Percentiles rank a stretch among this genome's conserved stretches.
Evolutionary conservation across 225 moss, liverwort and hornwort species (phyloP).

Genomic region (Ulota crispa): DNA sequence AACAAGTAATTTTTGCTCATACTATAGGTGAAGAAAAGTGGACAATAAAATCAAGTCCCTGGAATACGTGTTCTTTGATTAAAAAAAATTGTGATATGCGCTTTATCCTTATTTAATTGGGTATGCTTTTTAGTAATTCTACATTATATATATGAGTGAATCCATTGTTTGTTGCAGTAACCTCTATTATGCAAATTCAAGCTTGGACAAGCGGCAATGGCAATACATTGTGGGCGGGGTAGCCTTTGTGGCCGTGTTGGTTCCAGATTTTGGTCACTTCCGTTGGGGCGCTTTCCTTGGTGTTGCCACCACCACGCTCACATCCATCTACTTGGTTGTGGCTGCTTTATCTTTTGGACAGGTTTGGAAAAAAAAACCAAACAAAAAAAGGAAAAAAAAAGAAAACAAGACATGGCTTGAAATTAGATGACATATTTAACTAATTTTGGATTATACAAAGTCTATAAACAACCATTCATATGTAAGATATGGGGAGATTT

Average conservation of each 20-base stretch:
- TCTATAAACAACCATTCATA: too few relatives aligned
- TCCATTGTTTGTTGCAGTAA: conserved; percentile 32
- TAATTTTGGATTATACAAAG: too few relatives aligned
- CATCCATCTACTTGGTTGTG: conserved; percentile 40
- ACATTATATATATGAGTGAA: background rate
- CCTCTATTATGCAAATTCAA: conserved; percentile 55
- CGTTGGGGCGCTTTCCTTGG: conserved; percentile 45
- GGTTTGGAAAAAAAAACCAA: conserved; percentile 14
- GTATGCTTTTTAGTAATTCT: too few relatives aligned
- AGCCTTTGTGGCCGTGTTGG: conserved; percentile 39
- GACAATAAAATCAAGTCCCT: too few relatives aligned
- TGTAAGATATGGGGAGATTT: too few relatives aligned
- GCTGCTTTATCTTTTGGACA: conserved; percentile 42
- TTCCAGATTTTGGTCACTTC: conserved; percentile 45
- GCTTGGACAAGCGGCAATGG: conserved; percentile 52
- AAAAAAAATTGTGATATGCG: too few relatives aligned
- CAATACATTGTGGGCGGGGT: conserved; percentile 43
- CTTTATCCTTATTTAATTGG: too few relatives aligned
- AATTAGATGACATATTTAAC: background rate
- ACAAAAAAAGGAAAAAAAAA: background rate
- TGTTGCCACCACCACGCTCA: conserved; percentile 39
- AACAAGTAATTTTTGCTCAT: too few relatives aligned
- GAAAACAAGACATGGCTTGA: background rate
- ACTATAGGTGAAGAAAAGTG: too few relatives aligned
- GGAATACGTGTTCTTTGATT: too few relatives aligned